Evolutionary conservation across 371 early-diverging fungal genomes (phyloP).

Genomic region (Catenaria anguillulae): DNA sequence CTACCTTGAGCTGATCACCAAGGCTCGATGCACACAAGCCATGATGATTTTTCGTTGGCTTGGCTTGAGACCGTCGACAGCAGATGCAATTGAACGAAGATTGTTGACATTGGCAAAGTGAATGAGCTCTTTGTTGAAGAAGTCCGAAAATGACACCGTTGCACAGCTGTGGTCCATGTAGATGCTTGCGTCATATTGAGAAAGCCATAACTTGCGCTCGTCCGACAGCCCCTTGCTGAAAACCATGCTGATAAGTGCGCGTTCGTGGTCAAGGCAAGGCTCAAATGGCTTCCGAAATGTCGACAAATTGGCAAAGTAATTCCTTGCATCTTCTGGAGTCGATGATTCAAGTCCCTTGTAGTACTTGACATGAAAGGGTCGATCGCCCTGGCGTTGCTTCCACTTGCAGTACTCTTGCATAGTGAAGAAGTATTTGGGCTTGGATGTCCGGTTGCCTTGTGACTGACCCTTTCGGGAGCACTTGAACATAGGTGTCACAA

Average conservation of each 20-base stretch:
- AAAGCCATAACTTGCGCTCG: slow-evolving; percentile 95
- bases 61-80: slow-evolving; percentile 98
- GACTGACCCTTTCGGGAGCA: slow-evolving; percentile 27
- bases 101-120: slow-evolving; percentile 98
- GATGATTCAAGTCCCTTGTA: slow-evolving; percentile 99
- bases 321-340: slow-evolving; percentile 78
- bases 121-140: slow-evolving; percentile 96
- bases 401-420: slow-evolving; percentile 95
- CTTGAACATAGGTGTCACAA: slow-evolving; percentile 98
- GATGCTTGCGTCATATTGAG: slow-evolving; percentile 68
- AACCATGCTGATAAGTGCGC: slow-evolving; percentile 86
- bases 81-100: slow-evolving; percentile 88
- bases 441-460: slow-evolving; percentile 20
- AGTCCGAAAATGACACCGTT: slow-evolving; percentile 78
- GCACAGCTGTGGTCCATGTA: slow-evolving; percentile 76
- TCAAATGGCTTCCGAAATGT: slow-evolving; percentile 78
- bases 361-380: slow-evolving; percentile 81
- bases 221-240: slow-evolving; percentile 96
- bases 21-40: slow-evolving; percentile 81
- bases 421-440: slow-evolving; percentile 74
- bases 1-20: slow-evolving; percentile 88
- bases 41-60: slow-evolving; percentile 97
- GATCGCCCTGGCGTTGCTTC: slow-evolving; percentile 47
- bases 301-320: slow-evolving; percentile 77
- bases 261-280: slow-evolving; percentile 48